These are phyloP conservation scores for Cadophora sp. DNA, from an alignment of 2,329 filamentous ascomycete genomes.

Conservation along the genomic window DNA sequence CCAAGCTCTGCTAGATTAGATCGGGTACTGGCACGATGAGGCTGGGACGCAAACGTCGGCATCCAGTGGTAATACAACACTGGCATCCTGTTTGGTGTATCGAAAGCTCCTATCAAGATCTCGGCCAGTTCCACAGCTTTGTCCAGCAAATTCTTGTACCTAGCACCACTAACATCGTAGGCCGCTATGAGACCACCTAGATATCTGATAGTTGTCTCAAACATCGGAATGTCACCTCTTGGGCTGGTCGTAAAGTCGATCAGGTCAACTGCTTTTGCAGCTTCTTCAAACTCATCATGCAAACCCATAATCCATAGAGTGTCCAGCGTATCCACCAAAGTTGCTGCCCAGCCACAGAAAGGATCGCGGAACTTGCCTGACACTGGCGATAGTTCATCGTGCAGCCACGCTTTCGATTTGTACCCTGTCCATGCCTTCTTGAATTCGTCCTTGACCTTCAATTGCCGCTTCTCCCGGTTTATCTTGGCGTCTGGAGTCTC, in stretches of 20 bases:
- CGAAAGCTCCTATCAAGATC: constrained; percentile 75
- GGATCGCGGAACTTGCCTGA: constrained; percentile 73
- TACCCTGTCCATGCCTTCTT: constrained; percentile 84
- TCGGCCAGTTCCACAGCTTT: constrained; percentile 78
- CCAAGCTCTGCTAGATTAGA: constrained; percentile 65
- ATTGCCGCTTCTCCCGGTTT: constrained; percentile 68
- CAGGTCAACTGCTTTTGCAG: constrained; percentile 68
- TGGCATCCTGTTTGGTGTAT: constrained; percentile 94
- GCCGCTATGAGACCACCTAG: constrained; percentile 85
- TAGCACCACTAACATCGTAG: constrained; percentile 81
- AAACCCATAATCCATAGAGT: constrained; percentile 88
- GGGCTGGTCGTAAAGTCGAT: constrained; percentile 84
- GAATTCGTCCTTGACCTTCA: constrained; percentile 75
- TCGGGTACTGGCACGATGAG: constrained; percentile 63
- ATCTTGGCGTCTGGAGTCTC: constrained; percentile 67
- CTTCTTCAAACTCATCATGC: constrained; percentile 80
- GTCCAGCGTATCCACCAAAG: constrained; percentile 81
- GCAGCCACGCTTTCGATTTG: constrained; percentile 77
- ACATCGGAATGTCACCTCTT: constrained; percentile 79
- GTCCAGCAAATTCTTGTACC: constrained; percentile 69
- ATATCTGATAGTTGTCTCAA: constrained; percentile 92
- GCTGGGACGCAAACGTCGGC: constrained; percentile 66
- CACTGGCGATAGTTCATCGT: constrained; percentile 85
- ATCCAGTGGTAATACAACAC: constrained; percentile 81
- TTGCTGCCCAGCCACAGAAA: constrained; percentile 92